These are phyloP conservation scores for Cercophora samala DNA, from an alignment of 495 filamentous ascomycete genomes.

Conservation along the genomic window DNA sequence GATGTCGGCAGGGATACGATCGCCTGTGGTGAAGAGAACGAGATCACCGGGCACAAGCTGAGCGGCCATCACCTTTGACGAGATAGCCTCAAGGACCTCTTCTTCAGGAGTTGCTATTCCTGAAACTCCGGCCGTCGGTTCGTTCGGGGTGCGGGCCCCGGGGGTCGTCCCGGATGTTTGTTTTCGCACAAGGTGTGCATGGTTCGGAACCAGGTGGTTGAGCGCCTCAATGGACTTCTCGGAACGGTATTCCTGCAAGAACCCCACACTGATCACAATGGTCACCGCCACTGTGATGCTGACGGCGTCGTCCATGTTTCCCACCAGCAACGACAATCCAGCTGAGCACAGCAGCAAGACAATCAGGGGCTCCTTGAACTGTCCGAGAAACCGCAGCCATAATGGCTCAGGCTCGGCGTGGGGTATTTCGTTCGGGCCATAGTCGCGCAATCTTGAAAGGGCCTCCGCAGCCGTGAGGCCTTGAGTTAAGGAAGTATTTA, in stretches of 20 bases:
- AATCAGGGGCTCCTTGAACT: conserved; percentile 90
- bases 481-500: conserved; percentile 77
- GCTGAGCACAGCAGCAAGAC: conserved; percentile 90
- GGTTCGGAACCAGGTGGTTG: conserved; percentile 88
- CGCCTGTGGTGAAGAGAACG: conserved; percentile 89
- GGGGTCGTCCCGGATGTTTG: conserved; percentile 32
- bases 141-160: conserved; percentile 38
- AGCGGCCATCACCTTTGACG: conserved; percentile 76
- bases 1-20: conserved; percentile 94
- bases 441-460: conserved; percentile 66
- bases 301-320: conserved; percentile 92
- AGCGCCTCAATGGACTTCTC: conserved; percentile 96
- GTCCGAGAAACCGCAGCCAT: conserved; percentile 91
- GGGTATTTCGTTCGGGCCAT: conserved; percentile 92
- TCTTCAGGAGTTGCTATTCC: conserved; percentile 42
- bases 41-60: conserved; percentile 90
- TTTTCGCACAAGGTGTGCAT: conserved; percentile 82
- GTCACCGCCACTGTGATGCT: conserved; percentile 94
- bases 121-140: conserved; percentile 40
- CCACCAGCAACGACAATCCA: conserved; percentile 83
- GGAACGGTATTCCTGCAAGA: conserved; percentile 95
- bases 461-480: conserved; percentile 81
- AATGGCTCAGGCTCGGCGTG: conserved; percentile 90
- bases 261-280: conserved; percentile 94
- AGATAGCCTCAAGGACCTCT: conserved; percentile 64